Conservation (phyloP, 495 filamentous ascomycete species). For the Penicillium diatomitis region DNA sequence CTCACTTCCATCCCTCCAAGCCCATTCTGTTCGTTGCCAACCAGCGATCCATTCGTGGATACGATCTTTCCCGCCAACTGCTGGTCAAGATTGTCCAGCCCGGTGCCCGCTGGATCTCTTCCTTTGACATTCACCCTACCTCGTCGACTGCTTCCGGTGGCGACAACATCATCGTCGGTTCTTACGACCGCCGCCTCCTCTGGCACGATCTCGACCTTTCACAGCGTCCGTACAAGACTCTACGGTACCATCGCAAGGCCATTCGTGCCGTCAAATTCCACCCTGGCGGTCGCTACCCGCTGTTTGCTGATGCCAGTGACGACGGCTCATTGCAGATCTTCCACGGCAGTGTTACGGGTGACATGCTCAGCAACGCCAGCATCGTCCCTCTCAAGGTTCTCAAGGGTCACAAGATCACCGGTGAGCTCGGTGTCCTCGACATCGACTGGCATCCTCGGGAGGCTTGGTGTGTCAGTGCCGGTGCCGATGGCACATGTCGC, state of each 20-base stretch:
- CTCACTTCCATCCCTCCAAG: constrained; percentile 86
- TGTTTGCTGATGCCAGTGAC: constrained; percentile 89
- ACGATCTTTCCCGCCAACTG: constrained; percentile 82
- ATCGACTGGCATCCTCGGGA: constrained; percentile 89
- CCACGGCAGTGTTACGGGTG: constrained; percentile 88
- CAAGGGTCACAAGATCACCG: constrained; percentile 67
- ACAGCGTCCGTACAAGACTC: constrained; percentile 82
- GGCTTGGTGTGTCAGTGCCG: constrained; percentile 88
- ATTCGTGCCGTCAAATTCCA: constrained; percentile 85
- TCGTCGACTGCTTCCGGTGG: constrained; percentile 50
- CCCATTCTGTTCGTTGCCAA: constrained; percentile 95
- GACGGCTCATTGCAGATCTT: constrained; percentile 93
- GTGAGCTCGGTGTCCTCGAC: constrained; percentile 84
- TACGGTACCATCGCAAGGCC: constrained; percentile 86
- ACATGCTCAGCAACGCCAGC: constrained; percentile 89
- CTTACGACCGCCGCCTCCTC: constrained; percentile 85
- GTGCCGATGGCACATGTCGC: constrained; percentile 83
- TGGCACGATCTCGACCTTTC: constrained; percentile 98
- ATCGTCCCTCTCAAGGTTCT: constrained; percentile 95
- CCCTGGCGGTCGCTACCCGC: constrained; percentile 62
- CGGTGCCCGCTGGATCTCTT: constrained; percentile 90
- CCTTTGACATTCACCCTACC: constrained; percentile 82
- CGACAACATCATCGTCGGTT: constrained; percentile 86
- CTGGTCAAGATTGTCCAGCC: constrained; percentile 86
- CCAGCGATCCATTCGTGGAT: constrained; percentile 80